A percentile compares a stretch with the other conserved stretches of the same genome.
phyloP scores from a whole-genome alignment of 108 stramenopile genomes.

The Nannochloropsis gaditana region DNA sequence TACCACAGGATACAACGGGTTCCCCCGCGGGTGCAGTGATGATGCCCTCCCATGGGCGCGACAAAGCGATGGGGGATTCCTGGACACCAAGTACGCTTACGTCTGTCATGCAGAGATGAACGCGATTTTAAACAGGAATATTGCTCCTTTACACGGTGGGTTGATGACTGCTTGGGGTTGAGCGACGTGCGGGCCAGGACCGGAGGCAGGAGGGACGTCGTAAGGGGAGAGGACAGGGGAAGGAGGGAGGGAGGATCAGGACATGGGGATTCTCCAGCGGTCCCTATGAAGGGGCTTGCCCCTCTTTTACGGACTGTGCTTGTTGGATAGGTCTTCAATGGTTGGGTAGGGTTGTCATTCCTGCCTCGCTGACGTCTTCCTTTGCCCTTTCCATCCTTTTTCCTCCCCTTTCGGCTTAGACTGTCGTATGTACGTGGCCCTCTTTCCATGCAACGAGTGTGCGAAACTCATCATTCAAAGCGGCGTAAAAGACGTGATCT shows the following conservation, averaged over 20 bases:
- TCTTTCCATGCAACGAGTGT: constrained; percentile 91
- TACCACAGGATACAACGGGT: constrained; percentile 77
- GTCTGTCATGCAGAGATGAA: constrained; percentile 93
- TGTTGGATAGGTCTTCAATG: background rate
- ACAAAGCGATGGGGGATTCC: constrained; percentile 43
- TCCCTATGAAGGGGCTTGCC: background rate
- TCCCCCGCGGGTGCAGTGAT: constrained; percentile 83
- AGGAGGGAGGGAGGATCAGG: background rate
- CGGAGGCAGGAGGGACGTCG: constrained; percentile 22
- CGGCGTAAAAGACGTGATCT: constrained; percentile 92
- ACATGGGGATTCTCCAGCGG: background rate
- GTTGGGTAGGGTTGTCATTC: background rate
- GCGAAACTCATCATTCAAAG: constrained; percentile 93
- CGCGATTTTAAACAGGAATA: constrained; percentile 92
- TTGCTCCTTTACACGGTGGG: constrained; percentile 48
- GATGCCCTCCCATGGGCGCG: constrained; percentile 77
- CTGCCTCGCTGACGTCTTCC: background rate
- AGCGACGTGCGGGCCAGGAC: constrained; percentile 61
- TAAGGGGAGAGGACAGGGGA: background rate
- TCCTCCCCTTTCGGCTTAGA: background rate
- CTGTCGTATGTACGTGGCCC: constrained; percentile 68
- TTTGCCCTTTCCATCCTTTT: background rate
- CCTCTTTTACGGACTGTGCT: background rate
- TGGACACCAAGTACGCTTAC: constrained; percentile 83
- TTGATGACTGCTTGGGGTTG: too few species aligned